Evolutionary conservation across 495 filamentous ascomycete species (phyloP).

Genomic region (Penicillium desertorum): DNA sequence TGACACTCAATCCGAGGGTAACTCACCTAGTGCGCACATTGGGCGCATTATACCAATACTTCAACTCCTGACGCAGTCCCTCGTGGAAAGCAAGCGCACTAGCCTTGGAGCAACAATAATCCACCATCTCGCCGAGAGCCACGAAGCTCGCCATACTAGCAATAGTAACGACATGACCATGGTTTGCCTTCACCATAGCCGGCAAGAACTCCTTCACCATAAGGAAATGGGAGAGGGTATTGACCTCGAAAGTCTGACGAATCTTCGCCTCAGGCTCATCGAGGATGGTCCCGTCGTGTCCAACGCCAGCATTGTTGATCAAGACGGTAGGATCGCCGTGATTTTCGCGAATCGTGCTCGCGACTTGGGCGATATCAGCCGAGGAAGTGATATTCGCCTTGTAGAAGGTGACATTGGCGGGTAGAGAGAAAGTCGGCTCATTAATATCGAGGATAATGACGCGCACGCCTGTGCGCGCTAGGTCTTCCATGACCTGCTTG

Average conservation of each 20-base stretch:
- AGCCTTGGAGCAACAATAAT: constrained; percentile 59
- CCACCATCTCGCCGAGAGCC: constrained; percentile 47
- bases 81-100: constrained; percentile 58
- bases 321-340: constrained; percentile 55
- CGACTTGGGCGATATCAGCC: constrained; percentile 43
- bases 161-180: constrained; percentile 59
- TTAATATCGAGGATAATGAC: constrained; percentile 54
- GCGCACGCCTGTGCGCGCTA: constrained; percentile 47
- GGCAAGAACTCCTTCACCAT: constrained; percentile 61
- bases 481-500: constrained; percentile 45
- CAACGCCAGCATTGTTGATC: constrained; percentile 63
- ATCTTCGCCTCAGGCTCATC: constrained; percentile 47
- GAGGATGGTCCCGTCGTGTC: constrained; percentile 47
- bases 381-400: constrained; percentile 55
- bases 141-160: constrained; percentile 58
- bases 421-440: constrained; percentile 36
- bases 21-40: constrained; percentile 46
- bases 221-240: constrained; percentile 59
- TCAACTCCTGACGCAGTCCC: constrained; percentile 45
- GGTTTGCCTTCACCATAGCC: constrained; percentile 57
- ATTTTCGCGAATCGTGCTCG: constrained; percentile 44
- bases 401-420: constrained; percentile 46
- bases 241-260: constrained; percentile 55
- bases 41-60: constrained; percentile 42
- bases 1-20: neutral